Evolutionary conservation across 2,329 filamentous ascomycete genomes (phyloP).

Genomic region (Amphichorda felina): DNA sequence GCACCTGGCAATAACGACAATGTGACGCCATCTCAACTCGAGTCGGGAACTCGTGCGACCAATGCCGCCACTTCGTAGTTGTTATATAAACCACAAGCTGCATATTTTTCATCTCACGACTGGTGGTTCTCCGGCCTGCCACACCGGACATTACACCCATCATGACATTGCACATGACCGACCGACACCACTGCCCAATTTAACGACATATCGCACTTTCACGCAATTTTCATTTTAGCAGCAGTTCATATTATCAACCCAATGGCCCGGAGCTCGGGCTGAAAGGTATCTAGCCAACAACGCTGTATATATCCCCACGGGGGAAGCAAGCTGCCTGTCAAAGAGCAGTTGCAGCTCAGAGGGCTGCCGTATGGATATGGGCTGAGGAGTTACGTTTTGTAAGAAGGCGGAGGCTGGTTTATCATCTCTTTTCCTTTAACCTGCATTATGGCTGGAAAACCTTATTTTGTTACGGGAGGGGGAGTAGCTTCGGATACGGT

Average conservation of each 20-base stretch:
- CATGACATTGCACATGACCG: not conserved
- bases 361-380: too few relatives aligned
- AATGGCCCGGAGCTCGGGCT: too few relatives aligned
- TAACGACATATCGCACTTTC: too few relatives aligned
- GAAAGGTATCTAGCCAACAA: too few relatives aligned
- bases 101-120: not conserved
- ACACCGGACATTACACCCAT: not conserved
- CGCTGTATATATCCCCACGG: too few relatives aligned
- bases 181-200: not conserved
- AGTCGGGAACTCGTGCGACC: constrained; percentile 30
- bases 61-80: not conserved
- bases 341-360: too few relatives aligned
- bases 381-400: too few relatives aligned
- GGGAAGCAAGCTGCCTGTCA: too few relatives aligned
- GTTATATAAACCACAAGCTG: not conserved
- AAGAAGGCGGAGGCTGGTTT: too few relatives aligned
- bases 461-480: constrained; percentile 4
- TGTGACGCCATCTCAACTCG: constrained; percentile 34
- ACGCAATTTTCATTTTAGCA: too few relatives aligned
- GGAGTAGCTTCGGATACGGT: not conserved
- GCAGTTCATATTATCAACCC: too few relatives aligned
- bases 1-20: constrained; percentile 8
- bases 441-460: constrained; percentile 5
- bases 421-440: not conserved
- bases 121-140: not conserved